These are phyloP conservation scores for Botrytis deweyae DNA, from an alignment of 2,329 filamentous ascomycete species.

Conservation along the genomic window DNA sequence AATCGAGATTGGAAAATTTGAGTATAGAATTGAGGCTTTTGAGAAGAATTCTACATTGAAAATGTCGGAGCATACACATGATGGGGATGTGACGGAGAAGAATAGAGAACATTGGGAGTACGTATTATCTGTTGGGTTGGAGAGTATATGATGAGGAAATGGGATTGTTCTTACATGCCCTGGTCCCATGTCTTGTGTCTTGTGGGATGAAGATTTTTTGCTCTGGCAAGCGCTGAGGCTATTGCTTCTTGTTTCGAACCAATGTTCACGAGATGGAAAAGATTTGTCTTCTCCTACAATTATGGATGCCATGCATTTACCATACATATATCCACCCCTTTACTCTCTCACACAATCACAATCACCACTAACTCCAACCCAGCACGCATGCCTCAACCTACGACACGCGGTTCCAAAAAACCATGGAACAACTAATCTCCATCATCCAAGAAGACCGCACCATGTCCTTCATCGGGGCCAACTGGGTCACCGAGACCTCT, in stretches of 20 bases:
- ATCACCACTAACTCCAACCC: not conserved
- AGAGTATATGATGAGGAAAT: not conserved
- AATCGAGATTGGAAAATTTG: not conserved
- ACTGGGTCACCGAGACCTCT: slow-evolving; percentile 44
- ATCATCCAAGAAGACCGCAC: slow-evolving; percentile 50
- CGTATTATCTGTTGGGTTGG: slow-evolving; percentile 26
- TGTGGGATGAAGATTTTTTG: not conserved
- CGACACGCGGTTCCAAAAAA: slow-evolving; percentile 55
- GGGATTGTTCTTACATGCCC: not conserved
- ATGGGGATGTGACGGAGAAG: slow-evolving; percentile 38
- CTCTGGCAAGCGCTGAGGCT: not conserved
- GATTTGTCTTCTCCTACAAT: not conserved
- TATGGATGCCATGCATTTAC: not conserved
- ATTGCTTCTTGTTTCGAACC: not conserved
- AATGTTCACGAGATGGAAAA: too few relatives aligned
- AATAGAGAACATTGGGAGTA: slow-evolving; percentile 46
- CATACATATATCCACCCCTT: not conserved
- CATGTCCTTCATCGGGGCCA: slow-evolving; percentile 61
- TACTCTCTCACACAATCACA: not conserved
- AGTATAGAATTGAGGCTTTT: not conserved
- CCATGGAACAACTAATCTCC: slow-evolving; percentile 53
- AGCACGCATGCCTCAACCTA: slow-evolving; percentile 54
- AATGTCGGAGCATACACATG: not conserved
- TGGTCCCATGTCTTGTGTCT: not conserved
- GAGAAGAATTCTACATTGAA: not conserved